phyloP scores from a whole-genome alignment of 169 alveolate species.

The Cryptosporidium tyzzeri region DNA sequence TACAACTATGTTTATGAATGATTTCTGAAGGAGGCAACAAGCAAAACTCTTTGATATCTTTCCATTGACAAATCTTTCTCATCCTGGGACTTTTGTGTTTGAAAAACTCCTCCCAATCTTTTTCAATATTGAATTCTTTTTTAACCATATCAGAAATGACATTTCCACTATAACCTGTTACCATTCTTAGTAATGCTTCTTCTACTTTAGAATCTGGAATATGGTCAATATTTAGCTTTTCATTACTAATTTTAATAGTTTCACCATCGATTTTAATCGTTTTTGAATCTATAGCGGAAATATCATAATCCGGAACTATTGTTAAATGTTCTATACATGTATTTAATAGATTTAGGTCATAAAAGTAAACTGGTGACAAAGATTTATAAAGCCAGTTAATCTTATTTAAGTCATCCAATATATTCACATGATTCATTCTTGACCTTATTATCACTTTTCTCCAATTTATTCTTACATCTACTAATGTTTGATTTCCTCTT shows the following conservation, averaged over 20 bases:
- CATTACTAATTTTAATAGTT: slow-evolving; percentile 29
- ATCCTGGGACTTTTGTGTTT: slow-evolving; percentile 13
- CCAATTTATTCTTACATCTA: slow-evolving; percentile 32
- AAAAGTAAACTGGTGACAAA: slow-evolving; percentile 42
- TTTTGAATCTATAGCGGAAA: neutral
- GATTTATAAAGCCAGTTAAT: slow-evolving; percentile 63
- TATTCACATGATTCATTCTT: slow-evolving; percentile 28
- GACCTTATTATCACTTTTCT: slow-evolving; percentile 43
- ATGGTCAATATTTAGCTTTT: slow-evolving; percentile 46
- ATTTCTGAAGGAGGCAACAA: slow-evolving; percentile 55
- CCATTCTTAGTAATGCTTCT: slow-evolving; percentile 54
- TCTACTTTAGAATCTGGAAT: slow-evolving; percentile 52
- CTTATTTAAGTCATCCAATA: slow-evolving; percentile 23
- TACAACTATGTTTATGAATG: slow-evolving; percentile 47
- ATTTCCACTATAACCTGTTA: slow-evolving; percentile 74
- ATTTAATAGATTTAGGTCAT: slow-evolving; percentile 48
- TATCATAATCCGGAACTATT: slow-evolving; percentile 27
- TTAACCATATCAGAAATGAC: slow-evolving; percentile 53
- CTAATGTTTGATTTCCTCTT: neutral
- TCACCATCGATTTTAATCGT: slow-evolving; percentile 27
- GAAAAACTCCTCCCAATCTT: slow-evolving; percentile 38
- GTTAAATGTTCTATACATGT: slow-evolving; percentile 47
- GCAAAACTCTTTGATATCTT: slow-evolving; percentile 63
- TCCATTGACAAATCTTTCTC: slow-evolving; percentile 55
- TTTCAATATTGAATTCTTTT: slow-evolving; percentile 12